Conservation (phyloP, 2,329 filamentous ascomycete species). For the Alternaria hordeiaustralica region DNA sequence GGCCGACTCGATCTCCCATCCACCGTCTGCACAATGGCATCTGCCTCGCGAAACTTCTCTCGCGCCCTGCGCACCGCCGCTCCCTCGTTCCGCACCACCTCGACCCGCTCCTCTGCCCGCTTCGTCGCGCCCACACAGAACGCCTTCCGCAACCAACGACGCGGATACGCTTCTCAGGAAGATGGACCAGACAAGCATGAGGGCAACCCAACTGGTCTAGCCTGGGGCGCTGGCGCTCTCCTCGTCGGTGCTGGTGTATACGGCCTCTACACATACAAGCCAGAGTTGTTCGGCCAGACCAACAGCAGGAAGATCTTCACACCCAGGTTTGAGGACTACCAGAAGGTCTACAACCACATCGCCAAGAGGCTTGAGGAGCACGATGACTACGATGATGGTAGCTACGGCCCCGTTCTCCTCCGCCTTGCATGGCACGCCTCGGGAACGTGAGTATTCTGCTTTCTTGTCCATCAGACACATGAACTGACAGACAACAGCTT, state of each 20-base stretch:
- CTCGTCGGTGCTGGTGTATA: slow-evolving; percentile 37
- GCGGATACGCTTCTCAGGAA: slow-evolving; percentile 73
- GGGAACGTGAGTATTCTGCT: slow-evolving; percentile 65
- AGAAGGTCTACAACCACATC: slow-evolving; percentile 91
- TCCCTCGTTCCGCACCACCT: slow-evolving; percentile 62
- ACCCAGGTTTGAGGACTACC: slow-evolving; percentile 86
- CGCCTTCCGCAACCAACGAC: slow-evolving; percentile 76
- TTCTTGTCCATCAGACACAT: too few relatives aligned
- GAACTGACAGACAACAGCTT: slow-evolving; percentile 56
- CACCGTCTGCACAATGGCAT: slow-evolving; percentile 37
- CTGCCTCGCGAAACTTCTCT: slow-evolving; percentile 43
- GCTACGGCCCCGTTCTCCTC: slow-evolving; percentile 89
- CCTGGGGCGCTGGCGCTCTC: slow-evolving; percentile 42
- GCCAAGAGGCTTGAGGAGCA: slow-evolving; percentile 82
- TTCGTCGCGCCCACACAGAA: slow-evolving; percentile 67
- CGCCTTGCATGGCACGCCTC: slow-evolving; percentile 93
- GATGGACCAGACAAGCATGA: slow-evolving; percentile 55
- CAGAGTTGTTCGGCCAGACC: slow-evolving; percentile 49
- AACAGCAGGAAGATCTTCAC: slow-evolving; percentile 62
- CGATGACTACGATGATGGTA: slow-evolving; percentile 95
- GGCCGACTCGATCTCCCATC: not conserved
- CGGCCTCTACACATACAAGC: slow-evolving; percentile 62
- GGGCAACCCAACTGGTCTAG: slow-evolving; percentile 57
- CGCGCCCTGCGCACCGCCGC: slow-evolving; percentile 50
- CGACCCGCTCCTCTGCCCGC: slow-evolving; percentile 60